Evolutionary conservation across 228 moss, liverwort and hornwort species (phyloP).

Genomic region (Sphagnum fallax): DNA sequence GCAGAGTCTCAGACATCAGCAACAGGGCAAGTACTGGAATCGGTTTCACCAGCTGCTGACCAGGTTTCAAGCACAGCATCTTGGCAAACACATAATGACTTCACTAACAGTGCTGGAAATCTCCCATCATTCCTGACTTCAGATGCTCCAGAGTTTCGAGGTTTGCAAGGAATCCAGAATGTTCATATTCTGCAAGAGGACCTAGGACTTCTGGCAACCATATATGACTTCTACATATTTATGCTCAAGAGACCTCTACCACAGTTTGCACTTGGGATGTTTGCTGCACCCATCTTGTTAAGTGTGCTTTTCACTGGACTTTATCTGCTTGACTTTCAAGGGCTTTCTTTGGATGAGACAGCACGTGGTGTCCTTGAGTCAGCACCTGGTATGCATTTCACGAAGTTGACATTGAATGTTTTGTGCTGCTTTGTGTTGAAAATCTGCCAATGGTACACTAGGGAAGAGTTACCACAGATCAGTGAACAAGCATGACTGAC

Average conservation of each 20-base stretch:
- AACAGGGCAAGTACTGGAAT: constrained; percentile 27
- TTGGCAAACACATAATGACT: constrained; percentile 42
- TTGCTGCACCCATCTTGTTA: constrained; percentile 53
- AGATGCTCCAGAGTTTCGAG: constrained; percentile 67
- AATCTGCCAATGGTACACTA: too few relatives aligned
- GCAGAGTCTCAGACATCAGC: constrained; percentile 20
- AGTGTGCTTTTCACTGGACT: constrained; percentile 59
- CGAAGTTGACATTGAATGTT: neutral
- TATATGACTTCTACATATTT: constrained; percentile 61
- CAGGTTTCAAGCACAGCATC: constrained; percentile 36
- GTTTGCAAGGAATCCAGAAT: constrained; percentile 44
- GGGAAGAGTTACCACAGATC: too few relatives aligned
- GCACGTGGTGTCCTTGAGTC: constrained; percentile 49
- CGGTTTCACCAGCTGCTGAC: constrained; percentile 16
- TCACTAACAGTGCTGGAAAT: constrained; percentile 69
- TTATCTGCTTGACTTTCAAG: constrained; percentile 63
- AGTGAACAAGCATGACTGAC: too few relatives aligned
- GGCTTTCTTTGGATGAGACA: constrained; percentile 73
- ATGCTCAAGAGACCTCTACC: constrained; percentile 75
- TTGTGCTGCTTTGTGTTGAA: too few relatives aligned
- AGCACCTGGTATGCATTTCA: constrained; percentile 16
- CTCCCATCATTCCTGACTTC: constrained; percentile 67
- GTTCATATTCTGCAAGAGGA: constrained; percentile 51
- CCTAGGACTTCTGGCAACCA: constrained; percentile 32
- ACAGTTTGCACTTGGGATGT: constrained; percentile 64